Evolutionary conservation across 495 filamentous ascomycete genomes (phyloP), one percentile per base, ranked within the genome.

Genomic region (Terfezia boudieri): DNA sequence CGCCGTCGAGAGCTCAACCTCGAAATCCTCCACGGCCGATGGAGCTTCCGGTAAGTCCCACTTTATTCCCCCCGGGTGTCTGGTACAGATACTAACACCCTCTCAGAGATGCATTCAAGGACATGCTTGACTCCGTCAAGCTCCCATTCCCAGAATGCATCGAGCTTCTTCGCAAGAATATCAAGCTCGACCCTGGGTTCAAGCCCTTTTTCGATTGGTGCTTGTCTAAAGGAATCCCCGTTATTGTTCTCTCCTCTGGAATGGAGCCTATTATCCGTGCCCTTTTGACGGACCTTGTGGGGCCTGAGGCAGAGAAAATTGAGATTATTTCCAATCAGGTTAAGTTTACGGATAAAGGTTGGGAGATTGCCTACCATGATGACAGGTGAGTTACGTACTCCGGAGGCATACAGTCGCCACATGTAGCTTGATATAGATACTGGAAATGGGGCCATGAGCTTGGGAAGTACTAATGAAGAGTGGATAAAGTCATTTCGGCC

Each of bases 241-340:
- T 94, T 57, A 87, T 96, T 36, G 81, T 96, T 4, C 69, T 96
- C 16, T 89, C 83, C 46, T 81, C 80, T 12, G 89, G 89, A 48
- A 96, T 96, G 90, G 74, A 76, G 52, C 90, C 90, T 12, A 80
- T 96, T 61, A 95, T 96, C 68, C 73, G 79, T 38, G 83, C 84
- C 5, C 70, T 96, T 49, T 73, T 96, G 37, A 75, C 81, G 51
- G 73, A 83, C 48, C 73, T 92, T 20, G 71, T 96, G 8, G 89
- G 89, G 5, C 71, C 74, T 63, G 73, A 82, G 57, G 76, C 77
- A 54, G 74, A 80, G 50, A 75, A 83, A 55, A 76, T 95, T 61
- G 73, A 82, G 63, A 90, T 95, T 61, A 77, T 95, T 56, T 80
- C 81, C 69, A 98, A 95, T 63, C 71, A 84, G 54, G 83, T 86